Evolutionary conservation across 169 alveolate genomes (phyloP).

Genomic region (Cystoisospora suis): DNA sequence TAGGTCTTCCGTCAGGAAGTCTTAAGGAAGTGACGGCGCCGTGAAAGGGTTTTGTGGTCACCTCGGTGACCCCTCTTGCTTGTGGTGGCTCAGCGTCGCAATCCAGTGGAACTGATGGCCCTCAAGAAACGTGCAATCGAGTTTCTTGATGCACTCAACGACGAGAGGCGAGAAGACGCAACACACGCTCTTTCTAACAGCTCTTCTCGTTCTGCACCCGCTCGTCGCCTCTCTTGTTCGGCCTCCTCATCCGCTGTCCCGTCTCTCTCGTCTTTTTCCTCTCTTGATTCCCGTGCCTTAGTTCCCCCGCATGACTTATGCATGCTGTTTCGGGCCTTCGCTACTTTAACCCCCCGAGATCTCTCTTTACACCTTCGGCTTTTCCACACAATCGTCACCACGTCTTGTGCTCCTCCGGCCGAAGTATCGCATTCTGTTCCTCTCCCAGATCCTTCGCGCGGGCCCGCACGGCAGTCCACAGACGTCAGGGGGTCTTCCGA

Average conservation of each 20-base stretch:
- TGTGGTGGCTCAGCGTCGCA: constrained; percentile 60
- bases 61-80: too few relatives aligned
- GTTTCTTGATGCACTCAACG: not conserved
- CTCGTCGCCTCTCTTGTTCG: not conserved
- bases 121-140: constrained; percentile 43
- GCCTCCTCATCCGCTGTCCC: not conserved
- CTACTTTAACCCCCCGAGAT: constrained; percentile 57
- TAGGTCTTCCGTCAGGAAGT: too few relatives aligned
- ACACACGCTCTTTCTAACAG: not conserved
- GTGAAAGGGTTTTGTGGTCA: too few relatives aligned
- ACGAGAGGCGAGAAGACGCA: not conserved
- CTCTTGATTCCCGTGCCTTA: not conserved
- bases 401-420: constrained; percentile 13
- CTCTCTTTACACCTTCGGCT: constrained; percentile 38
- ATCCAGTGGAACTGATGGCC: constrained; percentile 46
- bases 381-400: constrained; percentile 25
- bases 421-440: not conserved
- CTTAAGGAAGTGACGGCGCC: too few relatives aligned
- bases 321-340: constrained; percentile 58
- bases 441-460: too few relatives aligned
- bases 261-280: not conserved
- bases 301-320: constrained; percentile 58
- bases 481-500: too few relatives aligned
- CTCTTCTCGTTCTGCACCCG: not conserved
- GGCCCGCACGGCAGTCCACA: too few relatives aligned